These are phyloP conservation scores for Leucosporidium scottii DNA, from an alignment of 768 basidiomycete genomes.

Conservation along the genomic window DNA sequence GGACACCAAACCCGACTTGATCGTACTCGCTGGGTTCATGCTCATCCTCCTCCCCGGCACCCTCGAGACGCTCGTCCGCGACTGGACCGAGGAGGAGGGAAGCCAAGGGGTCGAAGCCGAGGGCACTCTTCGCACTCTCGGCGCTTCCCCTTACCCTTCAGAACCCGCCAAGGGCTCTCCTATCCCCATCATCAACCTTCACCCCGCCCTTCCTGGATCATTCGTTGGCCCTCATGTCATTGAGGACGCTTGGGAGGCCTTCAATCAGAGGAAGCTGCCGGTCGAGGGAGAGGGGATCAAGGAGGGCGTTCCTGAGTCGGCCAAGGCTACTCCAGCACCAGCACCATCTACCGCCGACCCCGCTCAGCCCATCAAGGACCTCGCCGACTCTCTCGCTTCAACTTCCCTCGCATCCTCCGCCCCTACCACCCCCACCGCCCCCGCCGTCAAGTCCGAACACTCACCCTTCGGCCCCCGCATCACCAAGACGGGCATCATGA, in stretches of 20 bases:
- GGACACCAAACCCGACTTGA: constrained; percentile 58
- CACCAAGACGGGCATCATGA: constrained; percentile 73
- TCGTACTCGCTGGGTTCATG: constrained; percentile 99
- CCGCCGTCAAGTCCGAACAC: not conserved
- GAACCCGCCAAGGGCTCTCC: constrained; percentile 31
- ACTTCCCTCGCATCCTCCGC: not conserved
- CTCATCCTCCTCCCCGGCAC: constrained; percentile 82
- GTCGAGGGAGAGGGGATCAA: not conserved
- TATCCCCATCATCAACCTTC: constrained; percentile 88
- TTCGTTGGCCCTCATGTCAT: constrained; percentile 89
- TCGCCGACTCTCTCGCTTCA: not conserved
- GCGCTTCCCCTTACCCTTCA: constrained; percentile 16
- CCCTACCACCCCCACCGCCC: not conserved
- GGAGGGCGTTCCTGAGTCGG: not conserved
- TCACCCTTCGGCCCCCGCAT: constrained; percentile 56
- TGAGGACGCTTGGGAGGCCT: constrained; percentile 80
- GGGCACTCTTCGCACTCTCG: constrained; percentile 12
- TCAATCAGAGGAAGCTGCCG: constrained; percentile 46
- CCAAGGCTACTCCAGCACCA: not conserved
- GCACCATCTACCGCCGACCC: not conserved
- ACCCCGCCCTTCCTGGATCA: constrained; percentile 90
- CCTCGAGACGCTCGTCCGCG: constrained; percentile 51
- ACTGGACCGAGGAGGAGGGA: constrained; percentile 32
- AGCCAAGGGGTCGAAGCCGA: too few relatives aligned
- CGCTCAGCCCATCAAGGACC: not conserved